A percentile compares a stretch with the other conserved stretches of the same genome.
Conservation (phyloP, 148 eudicot species). For the Chenopodium suecicum region DNA sequence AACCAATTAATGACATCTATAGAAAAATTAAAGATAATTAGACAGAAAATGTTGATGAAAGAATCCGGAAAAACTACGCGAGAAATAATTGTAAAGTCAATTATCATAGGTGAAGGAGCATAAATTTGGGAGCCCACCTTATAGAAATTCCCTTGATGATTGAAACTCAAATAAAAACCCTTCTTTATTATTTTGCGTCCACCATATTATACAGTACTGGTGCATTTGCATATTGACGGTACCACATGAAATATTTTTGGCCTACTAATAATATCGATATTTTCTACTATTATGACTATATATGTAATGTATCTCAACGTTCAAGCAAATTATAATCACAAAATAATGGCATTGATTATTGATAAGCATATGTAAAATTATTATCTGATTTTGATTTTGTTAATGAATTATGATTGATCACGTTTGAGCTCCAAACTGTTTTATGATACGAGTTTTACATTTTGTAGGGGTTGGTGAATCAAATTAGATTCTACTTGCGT, state of each 20-base stretch:
- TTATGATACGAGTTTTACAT: too few relatives aligned
- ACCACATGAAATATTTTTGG: not conserved
- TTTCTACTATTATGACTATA: too few relatives aligned
- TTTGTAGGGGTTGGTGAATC: too few relatives aligned
- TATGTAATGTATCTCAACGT: not conserved
- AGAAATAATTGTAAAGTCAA: slow-evolving; percentile 11
- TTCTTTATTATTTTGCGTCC: not conserved
- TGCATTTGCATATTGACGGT: not conserved
- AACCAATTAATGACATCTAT: too few relatives aligned
- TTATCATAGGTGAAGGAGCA: slow-evolving; percentile 3
- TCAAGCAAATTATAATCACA: not conserved
- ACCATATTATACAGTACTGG: not conserved
- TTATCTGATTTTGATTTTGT: too few relatives aligned
- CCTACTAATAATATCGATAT: not conserved
- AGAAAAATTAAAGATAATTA: not conserved
- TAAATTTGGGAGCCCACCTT: slow-evolving; percentile 15
- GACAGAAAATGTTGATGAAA: not conserved
- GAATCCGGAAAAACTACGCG: slow-evolving; percentile 1
- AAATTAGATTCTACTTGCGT: too few relatives aligned
- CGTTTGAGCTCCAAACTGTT: too few relatives aligned
- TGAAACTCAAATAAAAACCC: not conserved
- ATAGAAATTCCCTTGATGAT: slow-evolving; percentile 11
- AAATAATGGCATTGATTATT: not conserved
- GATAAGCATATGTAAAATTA: too few relatives aligned
- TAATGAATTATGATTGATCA: too few relatives aligned